Evolutionary conservation across 257 asterid species (phyloP).

Genomic region (Marsdenia floribunda): DNA sequence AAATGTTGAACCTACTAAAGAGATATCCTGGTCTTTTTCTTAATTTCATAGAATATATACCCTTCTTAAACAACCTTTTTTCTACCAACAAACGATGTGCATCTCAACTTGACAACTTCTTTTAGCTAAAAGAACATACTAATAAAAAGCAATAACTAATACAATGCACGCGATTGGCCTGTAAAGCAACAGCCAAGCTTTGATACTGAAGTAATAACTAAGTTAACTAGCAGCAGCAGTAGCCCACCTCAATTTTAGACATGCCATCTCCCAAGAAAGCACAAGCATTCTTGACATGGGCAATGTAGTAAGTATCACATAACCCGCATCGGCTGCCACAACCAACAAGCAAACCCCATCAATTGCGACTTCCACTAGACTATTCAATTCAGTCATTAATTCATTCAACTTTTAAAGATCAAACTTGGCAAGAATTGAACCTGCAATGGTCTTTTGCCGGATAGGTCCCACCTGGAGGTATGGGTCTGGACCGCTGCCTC

Average conservation of each 20-base stretch:
- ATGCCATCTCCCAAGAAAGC: conserved; percentile 98
- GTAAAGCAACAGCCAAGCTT: background rate
- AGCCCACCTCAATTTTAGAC: conserved; percentile 87
- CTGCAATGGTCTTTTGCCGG: conserved; percentile 99
- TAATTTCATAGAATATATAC: too few relatives aligned
- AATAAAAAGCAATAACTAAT: too few relatives aligned
- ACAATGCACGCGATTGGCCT: too few relatives aligned
- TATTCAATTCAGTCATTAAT: background rate
- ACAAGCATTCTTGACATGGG: conserved; percentile 92
- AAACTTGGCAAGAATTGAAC: conserved; percentile 23
- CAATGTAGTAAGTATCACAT: conserved; percentile 91
- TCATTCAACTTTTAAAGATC: background rate
- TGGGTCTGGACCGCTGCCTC: conserved; percentile 81
- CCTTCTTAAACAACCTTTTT: too few relatives aligned
- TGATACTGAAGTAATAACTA: background rate
- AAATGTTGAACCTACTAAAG: too few relatives aligned
- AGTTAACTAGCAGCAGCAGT: background rate
- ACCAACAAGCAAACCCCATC: conserved; percentile 10
- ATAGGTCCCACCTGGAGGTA: conserved; percentile 93
- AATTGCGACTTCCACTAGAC: conserved; percentile 10
- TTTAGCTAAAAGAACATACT: too few relatives aligned
- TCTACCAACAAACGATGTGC: too few relatives aligned
- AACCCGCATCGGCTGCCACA: conserved; percentile 80
- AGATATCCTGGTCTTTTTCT: too few relatives aligned
- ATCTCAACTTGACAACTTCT: too few relatives aligned